A percentile compares a stretch with the other conserved stretches of the same genome.
phyloP scores from a whole-genome alignment of 1,284 basidiomycete genomes.

The Athelia sp. region DNA sequence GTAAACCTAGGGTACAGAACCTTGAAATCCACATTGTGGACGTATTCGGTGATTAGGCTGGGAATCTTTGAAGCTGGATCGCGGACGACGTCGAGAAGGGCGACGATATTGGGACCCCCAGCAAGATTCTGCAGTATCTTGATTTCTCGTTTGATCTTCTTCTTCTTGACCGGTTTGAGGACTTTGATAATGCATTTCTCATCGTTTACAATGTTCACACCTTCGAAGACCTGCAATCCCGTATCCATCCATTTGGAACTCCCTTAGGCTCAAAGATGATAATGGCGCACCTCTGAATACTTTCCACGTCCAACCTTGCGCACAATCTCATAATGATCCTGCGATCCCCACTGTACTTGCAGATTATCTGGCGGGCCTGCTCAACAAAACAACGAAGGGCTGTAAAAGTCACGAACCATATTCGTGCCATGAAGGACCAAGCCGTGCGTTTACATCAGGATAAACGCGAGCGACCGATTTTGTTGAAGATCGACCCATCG shows the following conservation, averaged over 20 bases:
- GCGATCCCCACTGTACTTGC: conserved; percentile 91
- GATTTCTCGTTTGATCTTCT: conserved; percentile 99
- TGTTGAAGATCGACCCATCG: conserved; percentile 60
- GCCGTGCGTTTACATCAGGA: conserved; percentile 65
- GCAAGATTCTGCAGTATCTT: conserved; percentile 98
- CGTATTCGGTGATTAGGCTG: conserved; percentile 96
- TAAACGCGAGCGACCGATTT: conserved; percentile 76
- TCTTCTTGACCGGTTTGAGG: conserved; percentile 99
- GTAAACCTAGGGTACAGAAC: conserved; percentile 93
- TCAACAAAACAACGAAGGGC: conserved; percentile 12
- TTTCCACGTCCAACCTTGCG: conserved; percentile 96
- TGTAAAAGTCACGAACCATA: conserved; percentile 47
- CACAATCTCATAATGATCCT: conserved; percentile 98
- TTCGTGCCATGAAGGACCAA: conserved; percentile 78
- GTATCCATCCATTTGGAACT: conserved; percentile 11
- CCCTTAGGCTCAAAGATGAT: conserved; percentile 7
- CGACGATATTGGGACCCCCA: conserved; percentile 90
- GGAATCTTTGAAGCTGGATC: conserved; percentile 95
- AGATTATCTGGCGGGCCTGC: conserved; percentile 63
- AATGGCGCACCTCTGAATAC: conserved; percentile 80
- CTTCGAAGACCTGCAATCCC: conserved; percentile 85
- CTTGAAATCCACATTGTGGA: conserved; percentile 99
- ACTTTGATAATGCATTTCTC: conserved; percentile 99
- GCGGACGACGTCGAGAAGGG: conserved; percentile 91
- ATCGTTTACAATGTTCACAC: conserved; percentile 88